Percentiles rank a stretch among this genome's conserved stretches.
Evolutionary conservation across 129 eudicot species (phyloP).

Genomic region (Dittrichia graveolens): DNA sequence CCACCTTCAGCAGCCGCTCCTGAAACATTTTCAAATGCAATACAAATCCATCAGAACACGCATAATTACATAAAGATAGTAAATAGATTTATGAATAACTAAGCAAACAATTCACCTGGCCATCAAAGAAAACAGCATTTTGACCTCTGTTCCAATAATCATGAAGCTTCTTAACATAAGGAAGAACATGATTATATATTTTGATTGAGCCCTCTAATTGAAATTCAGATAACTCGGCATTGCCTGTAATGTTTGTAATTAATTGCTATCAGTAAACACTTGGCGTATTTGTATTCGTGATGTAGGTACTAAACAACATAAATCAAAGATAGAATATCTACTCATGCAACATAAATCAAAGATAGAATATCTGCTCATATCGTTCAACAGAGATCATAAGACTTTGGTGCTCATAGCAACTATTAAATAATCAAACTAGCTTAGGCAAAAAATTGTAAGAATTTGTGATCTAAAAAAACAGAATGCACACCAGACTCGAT

Average conservation of each 20-base stretch:
- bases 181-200: slow-evolving; percentile 25
- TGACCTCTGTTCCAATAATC: slow-evolving; percentile 36
- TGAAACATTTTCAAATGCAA: slow-evolving; percentile 21
- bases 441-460: no score
- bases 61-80: neutral
- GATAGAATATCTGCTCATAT: no score
- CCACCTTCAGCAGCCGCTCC: slow-evolving; percentile 50
- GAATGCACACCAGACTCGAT: slow-evolving; percentile 34
- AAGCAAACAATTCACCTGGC: slow-evolving; percentile 7
- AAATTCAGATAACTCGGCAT: slow-evolving; percentile 27
- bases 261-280: neutral
- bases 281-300: neutral
- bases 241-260: neutral
- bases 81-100: neutral
- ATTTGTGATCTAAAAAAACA: slow-evolving; percentile 40
- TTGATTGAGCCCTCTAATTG: slow-evolving; percentile 25
- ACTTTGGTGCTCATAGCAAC: no score
- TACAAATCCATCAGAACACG: neutral
- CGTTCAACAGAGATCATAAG: no score
- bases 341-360: no score
- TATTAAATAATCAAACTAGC: no score
- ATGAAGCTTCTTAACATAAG: slow-evolving; percentile 41
- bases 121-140: slow-evolving; percentile 36
- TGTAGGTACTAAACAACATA: no score
- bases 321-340: no score